These are phyloP conservation scores for Skeletonema tropicum DNA, from an alignment of 108 stramenopile species.

Conservation along the genomic window DNA sequence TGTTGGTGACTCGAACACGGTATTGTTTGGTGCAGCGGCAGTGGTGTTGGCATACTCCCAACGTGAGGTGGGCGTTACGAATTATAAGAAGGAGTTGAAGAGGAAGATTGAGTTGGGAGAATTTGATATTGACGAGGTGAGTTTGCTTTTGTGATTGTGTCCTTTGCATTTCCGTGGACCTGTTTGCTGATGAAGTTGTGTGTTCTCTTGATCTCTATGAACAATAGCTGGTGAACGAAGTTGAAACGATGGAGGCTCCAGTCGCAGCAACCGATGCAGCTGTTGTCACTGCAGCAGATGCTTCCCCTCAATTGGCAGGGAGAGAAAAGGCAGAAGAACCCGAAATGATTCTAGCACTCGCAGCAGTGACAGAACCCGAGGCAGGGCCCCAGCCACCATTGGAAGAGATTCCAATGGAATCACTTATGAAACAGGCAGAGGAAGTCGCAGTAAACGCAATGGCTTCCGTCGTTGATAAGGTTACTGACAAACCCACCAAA, in stretches of 20 bases:
- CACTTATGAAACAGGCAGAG: too few species aligned
- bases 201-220: too few species aligned
- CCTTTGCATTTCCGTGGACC: neutral
- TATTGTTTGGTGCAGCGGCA: conserved; percentile 11
- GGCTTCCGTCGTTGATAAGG: neutral
- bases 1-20: conserved; percentile 8
- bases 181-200: neutral
- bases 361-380: neutral
- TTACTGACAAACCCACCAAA: neutral
- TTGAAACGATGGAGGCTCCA: neutral
- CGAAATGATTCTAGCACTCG: neutral
- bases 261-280: neutral
- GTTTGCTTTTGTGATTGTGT: conserved; percentile 2
- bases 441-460: too few species aligned
- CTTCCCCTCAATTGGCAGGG: neutral
- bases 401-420: too few species aligned
- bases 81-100: conserved; percentile 8
- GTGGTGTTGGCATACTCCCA: conserved; percentile 20
- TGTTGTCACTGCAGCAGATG: neutral
- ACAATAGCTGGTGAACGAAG: conserved; percentile 17
- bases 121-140: conserved; percentile 22
- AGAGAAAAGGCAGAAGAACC: neutral
- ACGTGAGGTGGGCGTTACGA: conserved; percentile 4
- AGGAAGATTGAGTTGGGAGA: conserved; percentile 12
- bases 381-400: too few species aligned